Percentiles rank a stretch among this genome's conserved stretches.
phyloP scores from a whole-genome alignment of 2,329 filamentous ascomycete genomes.

The Lachnellula suecica region DNA sequence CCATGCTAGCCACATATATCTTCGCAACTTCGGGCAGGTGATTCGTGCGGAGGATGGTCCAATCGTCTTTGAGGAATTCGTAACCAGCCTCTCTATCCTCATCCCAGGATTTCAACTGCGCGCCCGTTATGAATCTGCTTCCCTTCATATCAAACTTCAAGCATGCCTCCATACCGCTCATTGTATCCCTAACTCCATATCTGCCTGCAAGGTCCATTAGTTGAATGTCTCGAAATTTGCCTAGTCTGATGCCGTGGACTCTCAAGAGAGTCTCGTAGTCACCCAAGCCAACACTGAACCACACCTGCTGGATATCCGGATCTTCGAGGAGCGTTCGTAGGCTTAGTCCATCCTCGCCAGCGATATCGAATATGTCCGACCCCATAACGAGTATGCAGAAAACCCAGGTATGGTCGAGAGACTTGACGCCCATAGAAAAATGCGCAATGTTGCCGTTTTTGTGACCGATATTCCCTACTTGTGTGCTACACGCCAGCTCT shows the following conservation, averaged over 20 bases:
- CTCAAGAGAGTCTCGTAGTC: slow-evolving; percentile 54
- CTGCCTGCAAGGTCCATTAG: slow-evolving; percentile 50
- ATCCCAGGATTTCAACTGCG: not conserved
- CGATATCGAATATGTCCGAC: not conserved
- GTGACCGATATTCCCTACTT: not conserved
- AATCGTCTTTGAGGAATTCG: not conserved
- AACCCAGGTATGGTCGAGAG: not conserved
- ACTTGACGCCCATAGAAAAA: not conserved
- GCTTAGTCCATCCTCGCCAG: not conserved
- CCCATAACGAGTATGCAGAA: not conserved
- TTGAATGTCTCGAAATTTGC: slow-evolving; percentile 50
- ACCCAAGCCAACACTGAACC: slow-evolving; percentile 58
- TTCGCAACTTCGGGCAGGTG: not conserved
- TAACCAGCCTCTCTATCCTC: not conserved
- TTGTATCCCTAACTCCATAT: not conserved
- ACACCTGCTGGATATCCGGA: slow-evolving; percentile 42
- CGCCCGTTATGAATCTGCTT: not conserved
- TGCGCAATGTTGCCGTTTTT: not conserved
- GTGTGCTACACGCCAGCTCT: not conserved
- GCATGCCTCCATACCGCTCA: not conserved
- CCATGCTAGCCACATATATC: not conserved
- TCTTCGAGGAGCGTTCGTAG: slow-evolving; percentile 41
- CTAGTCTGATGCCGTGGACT: slow-evolving; percentile 42
- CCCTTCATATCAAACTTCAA: not conserved
- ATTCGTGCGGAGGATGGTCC: not conserved